Conservation (phyloP, 1,284 basidiomycete species). For the Rhodotorula sp. region DNA sequence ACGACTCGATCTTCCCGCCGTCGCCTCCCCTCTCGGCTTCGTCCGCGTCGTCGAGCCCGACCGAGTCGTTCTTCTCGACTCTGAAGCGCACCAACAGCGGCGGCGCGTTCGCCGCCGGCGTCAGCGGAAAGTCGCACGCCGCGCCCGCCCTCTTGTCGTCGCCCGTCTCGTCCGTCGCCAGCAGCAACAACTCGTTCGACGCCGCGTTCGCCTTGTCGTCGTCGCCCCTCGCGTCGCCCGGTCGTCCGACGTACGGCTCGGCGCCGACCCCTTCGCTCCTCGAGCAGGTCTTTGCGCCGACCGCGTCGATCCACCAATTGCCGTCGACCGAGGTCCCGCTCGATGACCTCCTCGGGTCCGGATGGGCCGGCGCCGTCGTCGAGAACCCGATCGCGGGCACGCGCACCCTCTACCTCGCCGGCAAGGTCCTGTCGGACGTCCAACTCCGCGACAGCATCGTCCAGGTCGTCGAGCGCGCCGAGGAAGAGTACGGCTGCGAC, state of each 20-base stretch:
- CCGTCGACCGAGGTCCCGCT: slow-evolving; percentile 20
- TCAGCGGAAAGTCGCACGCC: slow-evolving; percentile 2
- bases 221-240: slow-evolving; percentile 5
- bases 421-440: slow-evolving; percentile 21
- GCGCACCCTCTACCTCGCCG: slow-evolving; percentile 37
- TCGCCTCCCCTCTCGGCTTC: slow-evolving; percentile 32
- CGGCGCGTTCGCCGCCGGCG: not conserved
- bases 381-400: slow-evolving; percentile 19
- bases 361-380: slow-evolving; percentile 35
- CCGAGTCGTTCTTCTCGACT: slow-evolving; percentile 18
- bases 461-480: slow-evolving; percentile 33
- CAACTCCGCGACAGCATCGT: slow-evolving; percentile 36
- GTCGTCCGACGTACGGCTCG: not conserved
- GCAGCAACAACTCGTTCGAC: not conserved
- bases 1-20: slow-evolving; percentile 35
- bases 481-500: slow-evolving; percentile 33
- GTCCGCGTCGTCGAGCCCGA: slow-evolving; percentile 10
- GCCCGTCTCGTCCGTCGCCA: slow-evolving; percentile 8
- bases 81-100: too few species aligned
- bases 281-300: slow-evolving; percentile 27
- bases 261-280: slow-evolving; percentile 14
- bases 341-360: slow-evolving; percentile 24
- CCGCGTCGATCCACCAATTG: slow-evolving; percentile 31
- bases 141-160: slow-evolving; percentile 28
- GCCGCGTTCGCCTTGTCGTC: not conserved